A percentile compares a stretch with the other conserved stretches of the same genome.
Conservation (phyloP, 2,329 filamentous ascomycete genomes). For the Aspergillus brasiliensis region DNA sequence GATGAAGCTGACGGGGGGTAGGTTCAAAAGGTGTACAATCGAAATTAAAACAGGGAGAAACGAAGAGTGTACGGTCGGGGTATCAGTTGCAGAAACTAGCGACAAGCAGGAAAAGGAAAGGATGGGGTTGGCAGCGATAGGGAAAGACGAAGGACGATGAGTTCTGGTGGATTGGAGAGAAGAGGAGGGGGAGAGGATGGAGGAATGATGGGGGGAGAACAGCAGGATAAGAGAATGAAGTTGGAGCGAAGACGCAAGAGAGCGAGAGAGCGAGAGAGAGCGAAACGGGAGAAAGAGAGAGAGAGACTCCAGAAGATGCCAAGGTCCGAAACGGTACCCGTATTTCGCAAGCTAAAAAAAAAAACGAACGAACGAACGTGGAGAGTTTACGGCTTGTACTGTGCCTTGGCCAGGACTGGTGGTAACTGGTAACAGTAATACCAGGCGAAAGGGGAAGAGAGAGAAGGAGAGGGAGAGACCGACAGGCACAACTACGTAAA, state of each 20-base stretch:
- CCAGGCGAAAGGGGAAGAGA: slow-evolving; percentile 4
- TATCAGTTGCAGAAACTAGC: slow-evolving; percentile 9
- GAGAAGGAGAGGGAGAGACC: background rate
- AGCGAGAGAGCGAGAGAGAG: slow-evolving; percentile 6
- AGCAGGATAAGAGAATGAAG: slow-evolving; percentile 3
- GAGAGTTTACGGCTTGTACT: background rate
- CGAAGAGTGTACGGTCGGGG: background rate
- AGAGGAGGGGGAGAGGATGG: slow-evolving; percentile 4
- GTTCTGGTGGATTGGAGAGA: background rate
- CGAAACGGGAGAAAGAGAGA: background rate
- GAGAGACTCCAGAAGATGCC: slow-evolving; percentile 4
- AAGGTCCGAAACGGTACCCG: background rate
- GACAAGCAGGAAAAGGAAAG: slow-evolving; percentile 1
- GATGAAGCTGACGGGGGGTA: background rate
- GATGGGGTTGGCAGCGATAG: slow-evolving; percentile 16
- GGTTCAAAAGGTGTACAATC: slow-evolving; percentile 15
- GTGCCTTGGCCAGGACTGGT: background rate
- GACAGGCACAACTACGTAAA: background rate
- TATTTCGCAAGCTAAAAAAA: background rate
- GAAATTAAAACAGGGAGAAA: slow-evolving; percentile 19
- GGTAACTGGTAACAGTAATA: background rate
- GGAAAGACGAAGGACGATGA: background rate
- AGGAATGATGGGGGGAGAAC: slow-evolving; percentile 9
- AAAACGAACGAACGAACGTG: background rate
- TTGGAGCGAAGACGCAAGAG: background rate